A percentile compares a stretch with the other conserved stretches of the same genome.
Conservation (phyloP, 306 rosid species). For the Senna siamea region DNA sequence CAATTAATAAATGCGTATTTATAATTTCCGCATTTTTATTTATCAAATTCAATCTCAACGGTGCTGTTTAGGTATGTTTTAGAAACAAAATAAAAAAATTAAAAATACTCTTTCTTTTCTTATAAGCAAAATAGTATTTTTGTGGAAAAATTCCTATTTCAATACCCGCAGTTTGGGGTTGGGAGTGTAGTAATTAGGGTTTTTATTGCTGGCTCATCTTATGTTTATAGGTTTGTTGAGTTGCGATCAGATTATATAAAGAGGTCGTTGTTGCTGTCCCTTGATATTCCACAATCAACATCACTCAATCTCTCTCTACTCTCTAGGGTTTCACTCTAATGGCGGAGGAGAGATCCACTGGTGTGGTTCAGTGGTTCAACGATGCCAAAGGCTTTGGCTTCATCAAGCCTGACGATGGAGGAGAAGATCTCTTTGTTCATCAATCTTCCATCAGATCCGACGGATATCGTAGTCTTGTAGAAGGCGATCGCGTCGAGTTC, state of each 20-base stretch:
- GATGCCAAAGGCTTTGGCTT: constrained; percentile 71
- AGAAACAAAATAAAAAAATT: too few relatives aligned
- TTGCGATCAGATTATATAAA: background rate
- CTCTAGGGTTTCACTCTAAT: constrained; percentile 36
- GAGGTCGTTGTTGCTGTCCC: background rate
- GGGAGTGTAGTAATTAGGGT: background rate
- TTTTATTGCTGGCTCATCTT: background rate
- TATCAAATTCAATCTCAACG: too few relatives aligned
- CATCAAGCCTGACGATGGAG: constrained; percentile 64
- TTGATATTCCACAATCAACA: constrained; percentile 2
- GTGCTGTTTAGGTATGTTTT: too few relatives aligned
- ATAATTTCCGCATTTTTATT: background rate
- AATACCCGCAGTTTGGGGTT: background rate
- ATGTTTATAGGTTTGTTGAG: background rate
- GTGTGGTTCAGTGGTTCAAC: constrained; percentile 71
- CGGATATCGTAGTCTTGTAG: constrained; percentile 59
- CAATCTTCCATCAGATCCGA: constrained; percentile 72
- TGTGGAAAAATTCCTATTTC: too few relatives aligned
- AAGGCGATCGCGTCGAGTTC: constrained; percentile 66
- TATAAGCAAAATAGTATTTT: too few relatives aligned
- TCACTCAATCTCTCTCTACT: background rate
- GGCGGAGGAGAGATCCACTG: constrained; percentile 72
- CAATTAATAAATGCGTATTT: background rate
- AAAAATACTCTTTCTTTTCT: too few relatives aligned
- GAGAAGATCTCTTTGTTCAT: constrained; percentile 72